A percentile compares a stretch with the other conserved stretches of the same genome.
Conservation (phyloP, 2,329 filamentous ascomycete species). For the Ilyonectria mors-panacis region DNA sequence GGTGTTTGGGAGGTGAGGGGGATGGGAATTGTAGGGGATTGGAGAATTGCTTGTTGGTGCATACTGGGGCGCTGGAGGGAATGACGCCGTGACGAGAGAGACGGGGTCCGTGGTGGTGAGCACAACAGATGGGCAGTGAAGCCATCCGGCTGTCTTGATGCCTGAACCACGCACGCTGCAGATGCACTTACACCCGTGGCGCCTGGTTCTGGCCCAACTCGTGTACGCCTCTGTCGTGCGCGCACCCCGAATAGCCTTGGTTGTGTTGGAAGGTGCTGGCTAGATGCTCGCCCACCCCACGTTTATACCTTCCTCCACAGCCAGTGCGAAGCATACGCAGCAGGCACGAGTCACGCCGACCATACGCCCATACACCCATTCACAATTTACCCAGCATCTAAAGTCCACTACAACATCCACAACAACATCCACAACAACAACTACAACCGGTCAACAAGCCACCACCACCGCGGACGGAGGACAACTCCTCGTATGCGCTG, state of each 20-base stretch:
- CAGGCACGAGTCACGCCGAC: too few relatives aligned
- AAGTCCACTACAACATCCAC: background rate
- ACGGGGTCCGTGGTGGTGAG: background rate
- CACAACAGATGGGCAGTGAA: slow-evolving; percentile 32
- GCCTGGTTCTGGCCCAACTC: background rate
- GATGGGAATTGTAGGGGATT: background rate
- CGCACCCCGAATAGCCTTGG: background rate
- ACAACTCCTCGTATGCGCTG: slow-evolving; percentile 44
- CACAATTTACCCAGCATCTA: too few relatives aligned
- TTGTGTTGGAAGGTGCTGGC: background rate
- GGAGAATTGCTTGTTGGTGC: too few relatives aligned
- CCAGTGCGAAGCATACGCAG: too few relatives aligned
- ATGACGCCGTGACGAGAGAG: too few relatives aligned
- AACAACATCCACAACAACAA: background rate
- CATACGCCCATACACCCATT: too few relatives aligned
- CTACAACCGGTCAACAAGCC: background rate
- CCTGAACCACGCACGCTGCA: slow-evolving; percentile 38
- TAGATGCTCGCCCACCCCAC: background rate
- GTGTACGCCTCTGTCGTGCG: background rate
- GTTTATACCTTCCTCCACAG: background rate
- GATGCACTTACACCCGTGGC: slow-evolving; percentile 8
- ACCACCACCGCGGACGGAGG: slow-evolving; percentile 14
- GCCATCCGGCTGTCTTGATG: slow-evolving; percentile 40
- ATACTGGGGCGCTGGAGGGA: too few relatives aligned
- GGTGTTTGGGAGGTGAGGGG: background rate